Evolutionary conservation across 768 basidiomycete genomes (phyloP).

Genomic region (Albatrellus ellisii): DNA sequence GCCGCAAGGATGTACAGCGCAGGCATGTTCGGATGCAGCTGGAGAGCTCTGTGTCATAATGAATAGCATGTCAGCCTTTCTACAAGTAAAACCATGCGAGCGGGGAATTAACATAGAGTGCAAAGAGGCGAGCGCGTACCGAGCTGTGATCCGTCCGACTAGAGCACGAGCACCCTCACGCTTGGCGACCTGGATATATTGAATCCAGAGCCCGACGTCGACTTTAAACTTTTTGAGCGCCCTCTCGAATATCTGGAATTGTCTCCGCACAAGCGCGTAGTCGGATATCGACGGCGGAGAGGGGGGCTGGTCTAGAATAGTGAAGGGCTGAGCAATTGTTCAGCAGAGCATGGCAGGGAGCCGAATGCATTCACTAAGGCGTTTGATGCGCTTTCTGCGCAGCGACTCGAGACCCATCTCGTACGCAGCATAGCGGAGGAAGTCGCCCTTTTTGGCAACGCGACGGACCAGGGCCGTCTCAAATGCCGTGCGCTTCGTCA

Average conservation of each 20-base stretch:
- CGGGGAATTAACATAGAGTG: not conserved
- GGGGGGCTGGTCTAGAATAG: conserved; percentile 1
- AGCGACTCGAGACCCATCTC: conserved; percentile 82
- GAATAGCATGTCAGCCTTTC: not conserved
- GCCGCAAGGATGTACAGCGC: conserved; percentile 78
- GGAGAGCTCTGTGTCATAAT: conserved; percentile 48
- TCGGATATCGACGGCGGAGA: conserved; percentile 58
- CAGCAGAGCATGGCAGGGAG: not conserved
- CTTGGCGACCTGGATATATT: conserved; percentile 80
- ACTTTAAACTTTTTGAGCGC: conserved; percentile 81
- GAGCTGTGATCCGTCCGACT: conserved; percentile 71
- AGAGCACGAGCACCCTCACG: conserved; percentile 66
- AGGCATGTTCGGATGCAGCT: conserved; percentile 71
- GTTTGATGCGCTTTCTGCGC: conserved; percentile 57
- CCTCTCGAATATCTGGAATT: conserved; percentile 85
- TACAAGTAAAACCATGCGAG: not conserved
- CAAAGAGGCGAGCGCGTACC: conserved; percentile 29
- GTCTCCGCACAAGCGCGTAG: conserved; percentile 72
- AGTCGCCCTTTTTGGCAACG: conserved; percentile 78
- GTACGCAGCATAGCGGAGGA: conserved; percentile 81
- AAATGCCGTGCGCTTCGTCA: conserved; percentile 72
- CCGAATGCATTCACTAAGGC: conserved; percentile 42
- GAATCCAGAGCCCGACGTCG: conserved; percentile 79
- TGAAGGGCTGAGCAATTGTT: not conserved
- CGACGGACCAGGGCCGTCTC: conserved; percentile 78